Conservation (phyloP, 352 stramenopile genomes). For the Phytophthora pistaciae region DNA sequence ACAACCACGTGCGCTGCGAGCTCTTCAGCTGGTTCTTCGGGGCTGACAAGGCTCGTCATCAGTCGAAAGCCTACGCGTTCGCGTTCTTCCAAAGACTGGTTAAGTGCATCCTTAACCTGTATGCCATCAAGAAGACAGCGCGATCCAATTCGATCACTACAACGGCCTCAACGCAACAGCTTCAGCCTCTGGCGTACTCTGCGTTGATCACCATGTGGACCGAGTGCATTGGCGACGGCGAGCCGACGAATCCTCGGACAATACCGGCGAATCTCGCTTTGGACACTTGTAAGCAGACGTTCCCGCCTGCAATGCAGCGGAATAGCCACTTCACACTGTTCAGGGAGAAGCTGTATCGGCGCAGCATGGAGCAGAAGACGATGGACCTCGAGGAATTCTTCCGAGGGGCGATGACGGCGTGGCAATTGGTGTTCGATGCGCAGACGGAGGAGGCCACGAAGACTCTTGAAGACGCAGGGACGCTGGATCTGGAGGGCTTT, state of each 20-base stretch:
- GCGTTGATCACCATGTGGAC: slow-evolving; percentile 61
- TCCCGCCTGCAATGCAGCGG: slow-evolving; percentile 54
- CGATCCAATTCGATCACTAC: slow-evolving; percentile 23
- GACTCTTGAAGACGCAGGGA: slow-evolving; percentile 19
- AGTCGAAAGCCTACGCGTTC: slow-evolving; percentile 67
- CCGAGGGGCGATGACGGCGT: slow-evolving; percentile 46
- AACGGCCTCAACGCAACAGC: slow-evolving; percentile 3
- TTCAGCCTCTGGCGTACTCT: slow-evolving; percentile 46
- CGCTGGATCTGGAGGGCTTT: slow-evolving; percentile 59
- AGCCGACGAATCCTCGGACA: slow-evolving; percentile 25
- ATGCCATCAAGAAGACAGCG: slow-evolving; percentile 40
- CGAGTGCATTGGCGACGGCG: slow-evolving; percentile 75
- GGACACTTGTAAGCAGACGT: slow-evolving; percentile 51
- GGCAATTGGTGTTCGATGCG: slow-evolving; percentile 50
- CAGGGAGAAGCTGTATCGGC: slow-evolving; percentile 49
- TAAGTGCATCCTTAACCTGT: slow-evolving; percentile 51
- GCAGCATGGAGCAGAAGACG: slow-evolving; percentile 48
- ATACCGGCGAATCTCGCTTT: slow-evolving; percentile 44
- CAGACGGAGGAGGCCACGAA: slow-evolving; percentile 37
- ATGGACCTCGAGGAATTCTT: slow-evolving; percentile 59
- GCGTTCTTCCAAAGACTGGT: slow-evolving; percentile 66
- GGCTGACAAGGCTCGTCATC: slow-evolving; percentile 46
- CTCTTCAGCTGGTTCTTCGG: slow-evolving; percentile 79
- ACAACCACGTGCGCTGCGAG: slow-evolving; percentile 64
- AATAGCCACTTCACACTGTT: slow-evolving; percentile 40